Base-by-base conservation (phyloP, 495 filamentous ascomycete genomes). In the Aspergillus bridgeri region DNA sequence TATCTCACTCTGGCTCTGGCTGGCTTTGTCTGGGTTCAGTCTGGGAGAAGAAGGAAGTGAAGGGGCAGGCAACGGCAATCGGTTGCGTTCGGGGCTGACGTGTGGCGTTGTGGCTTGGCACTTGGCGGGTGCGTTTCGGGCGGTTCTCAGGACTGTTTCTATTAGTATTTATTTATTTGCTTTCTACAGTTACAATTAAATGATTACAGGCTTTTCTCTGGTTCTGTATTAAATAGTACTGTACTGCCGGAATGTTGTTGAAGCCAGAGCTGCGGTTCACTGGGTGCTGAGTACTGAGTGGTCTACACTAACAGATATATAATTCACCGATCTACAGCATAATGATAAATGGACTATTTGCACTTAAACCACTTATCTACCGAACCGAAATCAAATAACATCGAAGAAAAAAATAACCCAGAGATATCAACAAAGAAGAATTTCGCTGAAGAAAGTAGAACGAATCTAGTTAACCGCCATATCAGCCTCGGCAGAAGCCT, bases 91-190 rank as follows among this genome's bases (percentile, higher is more conserved):
- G 48, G 54, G 49, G 50, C 24, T 59, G 62, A 63, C 58, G 58
- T 67, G 65, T 67, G 62, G 62, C 62, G 65, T 42, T 56, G 60
- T 64, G 65, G 65, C 65, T 67, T 65, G 65, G 65, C 60, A 38
- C 54, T 61, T 59, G 64, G 61, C 53, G 48, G 29, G 54, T 38
- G 22, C 13, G 17, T 7, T 15, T 23, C 15, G 22, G 8, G 18
- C 42, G 46, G 33, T 51, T 58, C 5, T 8, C 3, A 8, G 17
- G 17, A 17, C 21, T 22, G 48, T 3, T 19, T 21, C 6, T 15
- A 29, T 29, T 3, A 24, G 48, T 3, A 21, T 21, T 15, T 15
- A 29, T 29, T 3, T 29, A n/a, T 29, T 1, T 29, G 27, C 27
- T 29, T 7, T 29, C 27, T 29, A 6, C 11, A 3, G 27, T 29